phyloP scores from a whole-genome alignment of 2,329 filamentous ascomycete species.

The Ophiostoma novo-ulmi region DNA sequence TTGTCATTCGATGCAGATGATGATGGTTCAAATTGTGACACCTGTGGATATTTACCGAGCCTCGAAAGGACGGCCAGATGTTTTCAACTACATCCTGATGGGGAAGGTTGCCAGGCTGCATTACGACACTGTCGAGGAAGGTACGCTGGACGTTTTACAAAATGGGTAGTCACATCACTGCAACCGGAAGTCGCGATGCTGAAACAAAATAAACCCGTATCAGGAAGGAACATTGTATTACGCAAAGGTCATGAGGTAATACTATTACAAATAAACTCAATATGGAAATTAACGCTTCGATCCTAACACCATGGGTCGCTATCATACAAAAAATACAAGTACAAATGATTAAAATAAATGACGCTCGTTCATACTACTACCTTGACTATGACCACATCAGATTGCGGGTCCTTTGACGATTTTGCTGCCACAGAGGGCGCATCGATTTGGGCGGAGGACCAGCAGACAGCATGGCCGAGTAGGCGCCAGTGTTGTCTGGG shows the following conservation, averaged over 20 bases:
- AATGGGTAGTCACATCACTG: background rate
- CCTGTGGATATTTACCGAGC: background rate
- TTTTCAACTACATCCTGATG: background rate
- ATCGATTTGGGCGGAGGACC: constrained; percentile 9
- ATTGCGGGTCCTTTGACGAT: constrained; percentile 45
- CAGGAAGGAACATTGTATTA: background rate
- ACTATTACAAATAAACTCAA: background rate
- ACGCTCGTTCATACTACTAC: background rate
- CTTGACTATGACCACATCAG: constrained; percentile 37
- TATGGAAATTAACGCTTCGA: background rate
- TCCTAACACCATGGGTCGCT: background rate
- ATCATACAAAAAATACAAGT: background rate
- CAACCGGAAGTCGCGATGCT: background rate
- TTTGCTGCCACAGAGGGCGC: constrained; percentile 51
- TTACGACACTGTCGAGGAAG: background rate
- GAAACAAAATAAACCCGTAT: background rate
- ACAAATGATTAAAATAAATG: background rate
- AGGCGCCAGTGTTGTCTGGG: background rate
- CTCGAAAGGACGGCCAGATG: background rate
- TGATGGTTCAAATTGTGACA: background rate
- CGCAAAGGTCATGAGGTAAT: background rate
- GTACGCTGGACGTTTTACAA: background rate
- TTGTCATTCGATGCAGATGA: background rate
- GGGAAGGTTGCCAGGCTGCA: background rate
- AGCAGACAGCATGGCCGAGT: constrained; percentile 3